Evolutionary conservation across 108 stramenopile species (phyloP), one percentile per base, ranked within the genome.

Genomic region (Pseudonitzschia delicatissima): DNA sequence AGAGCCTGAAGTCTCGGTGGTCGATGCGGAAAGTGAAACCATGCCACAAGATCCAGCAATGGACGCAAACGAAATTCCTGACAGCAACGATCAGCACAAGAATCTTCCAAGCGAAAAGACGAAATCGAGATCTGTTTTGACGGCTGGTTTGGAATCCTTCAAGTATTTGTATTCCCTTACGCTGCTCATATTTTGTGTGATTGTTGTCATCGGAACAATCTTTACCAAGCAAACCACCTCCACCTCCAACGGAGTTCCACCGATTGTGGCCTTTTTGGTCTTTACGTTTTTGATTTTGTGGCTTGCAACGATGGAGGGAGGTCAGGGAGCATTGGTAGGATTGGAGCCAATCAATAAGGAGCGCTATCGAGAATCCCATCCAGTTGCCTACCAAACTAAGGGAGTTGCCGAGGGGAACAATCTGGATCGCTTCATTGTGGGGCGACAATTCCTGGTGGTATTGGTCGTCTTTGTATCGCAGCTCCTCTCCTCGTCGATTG

Each of bases 271-370:
- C 4, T 71, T 84, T 28, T 25, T 72, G 31, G 25, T 89, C 9
- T 55, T 84, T 42, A 82, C 73, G 62, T 59, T 73, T 17, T 50
- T 76, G 27, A 67, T 89, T 32, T 18, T 76, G 0, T 86, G 85
- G 85, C 64, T 89, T 26, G 79, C 73, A 25, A 68, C 78, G 72
- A 77, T 86, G 63, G 88, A 89, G 60, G 88, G 88, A 37, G 85
- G 83, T 25, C 88, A 89, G 57, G 83, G 76, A 26, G 69, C 71
- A 8, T 63, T 89, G 26, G 81, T 89, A 18, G 88, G 88, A 1
- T 64, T 89, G 1, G 66, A 73, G 17, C 77, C 84, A 11, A 71
- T 84, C 29, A 71, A 82, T 53, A 68, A 73, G 32, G 42, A 68
- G 25, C 53, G 76, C 15, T 85, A 85, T 64, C 62, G 29, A 15